Evolutionary conservation across 768 basidiomycete species (phyloP), one percentile per base, ranked within the genome.

Genomic region (Pisolithus tinctorius): DNA sequence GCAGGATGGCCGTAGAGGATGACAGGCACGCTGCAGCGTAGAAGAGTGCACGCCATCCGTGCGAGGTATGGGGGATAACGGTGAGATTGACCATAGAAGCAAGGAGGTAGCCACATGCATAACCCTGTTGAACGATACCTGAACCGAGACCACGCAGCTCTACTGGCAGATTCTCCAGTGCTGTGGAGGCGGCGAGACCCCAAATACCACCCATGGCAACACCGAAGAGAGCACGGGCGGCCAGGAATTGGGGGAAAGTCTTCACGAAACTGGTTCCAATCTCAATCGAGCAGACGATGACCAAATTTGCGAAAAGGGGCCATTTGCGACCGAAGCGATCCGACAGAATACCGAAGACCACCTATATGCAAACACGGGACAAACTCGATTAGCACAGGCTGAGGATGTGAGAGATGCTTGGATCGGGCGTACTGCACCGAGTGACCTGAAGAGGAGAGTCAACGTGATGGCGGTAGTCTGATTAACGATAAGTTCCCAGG

Each of bases 241-340:
- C 92, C 25, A 97, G 79, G 73, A 98, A 98, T 55, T 85, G 76
- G 0, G 52, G 27, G 69, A 81, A 97, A 0, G 83, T 90, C 20
- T 84, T 75, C 42, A 84, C 82, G 68, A 95, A 97, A 26, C 88
- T 84, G 1, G 83, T 82, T 0, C 82, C 88, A 20, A 96, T 78
- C 60, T 93, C 83, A 48, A 96, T 79, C 4, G 77, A 63, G 13
- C 79, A 75, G 55, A 91, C 79, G 44, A 93, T 62, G 26, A 90
- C 42, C 23, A 94, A 74, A 64, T 93, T 93, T 55, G 59, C 56
- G 26, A 95, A 81, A 5, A 94, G 74, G 4, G 93, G 93, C 93
- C 93, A 98, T 75, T 93, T 95, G 27, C 94, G 80, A 4, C 94
- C 94, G 64, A 75, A 95, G 3, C 94, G 81, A 64, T 96, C 94